Base-by-base conservation (phyloP, 1,284 basidiomycete species). In the Vanrija pseudolonga region DNA sequence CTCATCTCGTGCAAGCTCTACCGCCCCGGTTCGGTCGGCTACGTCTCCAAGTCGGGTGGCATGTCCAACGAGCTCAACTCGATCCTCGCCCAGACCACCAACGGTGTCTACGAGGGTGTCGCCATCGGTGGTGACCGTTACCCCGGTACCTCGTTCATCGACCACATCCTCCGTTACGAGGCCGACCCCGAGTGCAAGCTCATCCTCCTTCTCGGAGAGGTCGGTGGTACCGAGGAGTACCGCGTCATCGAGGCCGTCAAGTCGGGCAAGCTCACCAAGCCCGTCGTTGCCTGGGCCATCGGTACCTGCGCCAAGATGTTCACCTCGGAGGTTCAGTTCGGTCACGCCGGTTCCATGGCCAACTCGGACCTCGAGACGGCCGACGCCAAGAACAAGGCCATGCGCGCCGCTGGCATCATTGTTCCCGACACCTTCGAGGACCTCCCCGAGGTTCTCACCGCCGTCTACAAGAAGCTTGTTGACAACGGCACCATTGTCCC, bases 31-130 rank as follows among this genome's bases (percentile, higher is more conserved):
- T 94, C 93, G 20, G 90, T 98, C 68, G 95, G 92, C 72, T 98
- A 98, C 79, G 95, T 98, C 75, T 97, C 92, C 79, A 98, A 98
- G 82, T 98, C 95, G 14, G 95, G 95, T 66, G 95, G 96, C 77
- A 98, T 98, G 96, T 98, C 95, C 67, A 98, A 98, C 82, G 96
- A 98, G 80, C 83, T 98, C 68, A 98, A 98, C 89, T 98, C 98
- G 83, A 98, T 98, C 74, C 87, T 98, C 63, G 94, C 93, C 45
- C 84, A 96, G 74, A 87, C 90, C 74, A 97, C 94, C 75, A 94
- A 98, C 81, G 96, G 95, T 70, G 96, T 93, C 61, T 98, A 98
- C 80, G 95, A 98, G 83, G 95, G 95, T 83, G 95, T 98, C 73
- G 95, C 95, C 76, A 98, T 98, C 67, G 95, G 96, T 74, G 95